Evolutionary conservation across 345 rosid genomes (phyloP).

Genomic region (Eucalyptus caleyi): DNA sequence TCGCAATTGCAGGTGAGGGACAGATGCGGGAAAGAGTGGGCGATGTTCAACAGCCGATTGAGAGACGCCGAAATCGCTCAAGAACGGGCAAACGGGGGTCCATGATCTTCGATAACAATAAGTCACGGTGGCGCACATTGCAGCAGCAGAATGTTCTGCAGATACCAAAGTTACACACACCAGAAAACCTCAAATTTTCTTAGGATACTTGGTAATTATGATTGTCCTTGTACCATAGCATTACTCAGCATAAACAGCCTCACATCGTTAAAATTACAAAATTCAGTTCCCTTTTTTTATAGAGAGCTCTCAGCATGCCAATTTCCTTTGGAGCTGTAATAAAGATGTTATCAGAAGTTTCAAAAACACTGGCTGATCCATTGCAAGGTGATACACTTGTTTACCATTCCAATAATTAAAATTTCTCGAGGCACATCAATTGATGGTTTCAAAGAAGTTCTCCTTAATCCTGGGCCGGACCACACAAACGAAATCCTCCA

Average conservation of each 20-base stretch:
- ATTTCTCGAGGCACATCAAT: neutral
- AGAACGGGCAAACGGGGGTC: slow-evolving; percentile 12
- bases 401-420: neutral
- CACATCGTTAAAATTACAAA: neutral
- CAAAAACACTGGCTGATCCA: neutral
- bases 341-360: neutral
- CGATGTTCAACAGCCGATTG: slow-evolving; percentile 57
- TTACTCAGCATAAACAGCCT: neutral
- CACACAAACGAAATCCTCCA: too few species aligned
- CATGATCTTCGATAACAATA: neutral
- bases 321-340: neutral
- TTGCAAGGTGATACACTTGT: neutral
- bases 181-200: neutral
- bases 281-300: neutral
- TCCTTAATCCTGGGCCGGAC: too few species aligned
- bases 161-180: neutral
- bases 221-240: neutral
- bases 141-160: neutral
- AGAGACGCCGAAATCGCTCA: slow-evolving; percentile 47
- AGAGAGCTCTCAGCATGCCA: neutral
- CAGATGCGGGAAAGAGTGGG: slow-evolving; percentile 85
- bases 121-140: fast-evolving
- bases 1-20: slow-evolving; percentile 62
- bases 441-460: too few species aligned
- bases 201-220: neutral